Evolutionary conservation across 2,329 filamentous ascomycete genomes (phyloP).

Genomic region (Graphiopsis chlorocephala): DNA sequence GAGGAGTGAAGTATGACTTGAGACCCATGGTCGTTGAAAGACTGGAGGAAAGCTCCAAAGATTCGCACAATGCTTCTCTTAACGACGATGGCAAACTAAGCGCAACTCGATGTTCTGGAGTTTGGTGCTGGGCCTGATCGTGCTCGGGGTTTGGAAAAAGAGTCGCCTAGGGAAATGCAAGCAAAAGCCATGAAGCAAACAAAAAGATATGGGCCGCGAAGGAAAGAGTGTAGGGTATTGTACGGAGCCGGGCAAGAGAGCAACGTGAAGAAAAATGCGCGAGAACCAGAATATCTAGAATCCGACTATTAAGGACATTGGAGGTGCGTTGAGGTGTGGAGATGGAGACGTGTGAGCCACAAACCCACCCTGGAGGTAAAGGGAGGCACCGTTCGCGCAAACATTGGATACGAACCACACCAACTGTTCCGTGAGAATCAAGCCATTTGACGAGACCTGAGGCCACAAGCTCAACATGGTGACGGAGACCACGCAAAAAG

Average conservation of each 20-base stretch:
- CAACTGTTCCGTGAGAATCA: background rate
- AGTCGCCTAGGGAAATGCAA: background rate
- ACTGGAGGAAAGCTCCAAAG: background rate
- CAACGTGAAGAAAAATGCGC: background rate
- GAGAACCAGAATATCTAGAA: background rate
- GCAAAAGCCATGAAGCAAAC: background rate
- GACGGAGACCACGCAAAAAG: background rate
- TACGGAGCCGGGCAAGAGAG: background rate
- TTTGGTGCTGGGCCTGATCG: background rate
- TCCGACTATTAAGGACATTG: background rate
- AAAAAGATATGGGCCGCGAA: background rate
- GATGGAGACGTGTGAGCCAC: background rate
- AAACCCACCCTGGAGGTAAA: background rate
- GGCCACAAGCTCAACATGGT: background rate
- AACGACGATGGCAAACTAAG: background rate
- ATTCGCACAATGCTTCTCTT: background rate
- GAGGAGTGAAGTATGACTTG: constrained; percentile 1
- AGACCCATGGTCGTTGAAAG: background rate
- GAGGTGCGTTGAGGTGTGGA: background rate
- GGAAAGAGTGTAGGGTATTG: background rate
- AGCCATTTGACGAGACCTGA: background rate
- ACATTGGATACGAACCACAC: background rate
- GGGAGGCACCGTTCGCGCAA: background rate
- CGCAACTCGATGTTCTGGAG: background rate
- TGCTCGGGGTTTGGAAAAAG: background rate